Evolutionary conservation across 176 grass and related monocot genomes (phyloP).

Genomic region (Tuctoria greenei): DNA sequence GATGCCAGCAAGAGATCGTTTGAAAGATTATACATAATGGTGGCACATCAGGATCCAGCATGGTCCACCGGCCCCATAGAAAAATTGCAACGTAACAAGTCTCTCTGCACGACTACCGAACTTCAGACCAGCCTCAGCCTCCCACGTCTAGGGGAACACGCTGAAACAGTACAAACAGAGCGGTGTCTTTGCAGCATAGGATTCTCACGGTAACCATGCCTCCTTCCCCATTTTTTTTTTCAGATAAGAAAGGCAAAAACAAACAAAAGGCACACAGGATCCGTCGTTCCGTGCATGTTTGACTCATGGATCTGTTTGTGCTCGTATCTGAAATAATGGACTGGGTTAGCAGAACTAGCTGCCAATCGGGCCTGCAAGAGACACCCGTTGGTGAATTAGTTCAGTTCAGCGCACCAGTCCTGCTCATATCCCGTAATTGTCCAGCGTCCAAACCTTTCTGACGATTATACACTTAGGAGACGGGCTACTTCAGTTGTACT

Average conservation of each 20-base stretch:
- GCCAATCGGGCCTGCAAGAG: background rate
- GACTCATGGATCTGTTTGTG: constrained; percentile 13
- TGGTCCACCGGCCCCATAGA: background rate
- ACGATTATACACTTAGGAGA: background rate
- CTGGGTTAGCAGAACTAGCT: background rate
- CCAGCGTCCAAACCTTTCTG: background rate
- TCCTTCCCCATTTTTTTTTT: background rate
- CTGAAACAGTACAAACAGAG: background rate
- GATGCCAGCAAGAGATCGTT: background rate
- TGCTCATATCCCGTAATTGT: background rate
- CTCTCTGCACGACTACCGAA: constrained; percentile 7
- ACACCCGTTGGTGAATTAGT: background rate
- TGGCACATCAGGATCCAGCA: background rate
- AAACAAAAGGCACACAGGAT: constrained; percentile 28
- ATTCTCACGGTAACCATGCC: constrained; percentile 6
- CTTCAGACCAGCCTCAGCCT: background rate
- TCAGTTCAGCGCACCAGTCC: background rate
- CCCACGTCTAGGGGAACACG: constrained; percentile 32
- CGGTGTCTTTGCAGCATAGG: constrained; percentile 24
- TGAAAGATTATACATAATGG: background rate
- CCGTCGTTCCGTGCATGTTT: constrained; percentile 33
- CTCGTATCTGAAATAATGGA: constrained; percentile 5
- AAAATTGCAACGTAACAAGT: constrained; percentile 39
- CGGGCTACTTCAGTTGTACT: background rate
- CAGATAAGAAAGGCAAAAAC: background rate